Evolutionary conservation across 768 basidiomycete species (phyloP).

Genomic region (Tricholoma sp.): DNA sequence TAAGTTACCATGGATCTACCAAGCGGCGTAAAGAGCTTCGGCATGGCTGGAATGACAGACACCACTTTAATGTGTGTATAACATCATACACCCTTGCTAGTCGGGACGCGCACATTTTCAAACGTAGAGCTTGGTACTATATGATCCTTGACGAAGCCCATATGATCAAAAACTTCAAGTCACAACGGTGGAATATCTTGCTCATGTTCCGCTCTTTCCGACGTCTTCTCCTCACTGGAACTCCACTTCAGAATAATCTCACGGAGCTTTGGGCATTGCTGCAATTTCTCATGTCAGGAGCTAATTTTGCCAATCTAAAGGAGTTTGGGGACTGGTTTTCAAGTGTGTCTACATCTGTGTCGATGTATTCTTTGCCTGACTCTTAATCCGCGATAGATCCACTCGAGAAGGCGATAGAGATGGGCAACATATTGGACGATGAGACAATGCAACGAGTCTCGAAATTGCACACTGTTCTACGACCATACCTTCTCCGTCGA

Average conservation of each 20-base stretch:
- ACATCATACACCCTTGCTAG: conserved; percentile 93
- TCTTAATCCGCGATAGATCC: conserved; percentile 55
- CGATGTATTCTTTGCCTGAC: not conserved
- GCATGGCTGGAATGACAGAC: conserved; percentile 85
- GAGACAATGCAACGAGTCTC: conserved; percentile 81
- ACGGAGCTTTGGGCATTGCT: conserved; percentile 94
- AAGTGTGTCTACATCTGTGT: conserved; percentile 47
- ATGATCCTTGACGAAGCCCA: conserved; percentile 96
- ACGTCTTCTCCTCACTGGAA: conserved; percentile 89
- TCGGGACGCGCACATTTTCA: conserved; percentile 86
- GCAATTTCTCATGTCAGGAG: conserved; percentile 89
- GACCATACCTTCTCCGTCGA: conserved; percentile 93
- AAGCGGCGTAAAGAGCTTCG: conserved; percentile 88
- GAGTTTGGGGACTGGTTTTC: conserved; percentile 98
- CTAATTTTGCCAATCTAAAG: conserved; percentile 85
- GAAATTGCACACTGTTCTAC: conserved; percentile 91
- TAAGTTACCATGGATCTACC: conserved; percentile 87
- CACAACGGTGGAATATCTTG: conserved; percentile 88
- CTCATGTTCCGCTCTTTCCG: conserved; percentile 85
- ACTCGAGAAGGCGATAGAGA: conserved; percentile 90
- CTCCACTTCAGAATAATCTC: conserved; percentile 94
- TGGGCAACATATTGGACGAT: conserved; percentile 68
- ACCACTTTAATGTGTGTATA: conserved; percentile 91
- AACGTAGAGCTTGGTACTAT: conserved; percentile 91
- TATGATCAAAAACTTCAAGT: conserved; percentile 97